phyloP scores from a whole-genome alignment of 371 early-diverging fungal genomes.

The Rhizopus arrhizus region DNA sequence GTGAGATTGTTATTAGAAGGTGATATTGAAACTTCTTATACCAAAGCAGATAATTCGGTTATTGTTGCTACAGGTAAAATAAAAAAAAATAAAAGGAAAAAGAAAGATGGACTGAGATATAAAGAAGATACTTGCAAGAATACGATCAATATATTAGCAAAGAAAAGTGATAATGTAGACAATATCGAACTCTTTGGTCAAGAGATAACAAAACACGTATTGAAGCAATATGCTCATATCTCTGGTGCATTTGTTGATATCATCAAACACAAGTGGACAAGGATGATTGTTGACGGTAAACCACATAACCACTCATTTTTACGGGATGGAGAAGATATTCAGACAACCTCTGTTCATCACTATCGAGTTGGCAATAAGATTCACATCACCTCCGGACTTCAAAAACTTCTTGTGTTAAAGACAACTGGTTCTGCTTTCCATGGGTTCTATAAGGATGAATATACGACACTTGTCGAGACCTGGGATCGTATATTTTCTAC shows the following conservation, averaged over 20 bases:
- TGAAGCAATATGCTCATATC: constrained; percentile 74
- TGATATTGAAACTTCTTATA: constrained; percentile 76
- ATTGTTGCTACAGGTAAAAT: constrained; percentile 52
- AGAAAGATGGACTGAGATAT: constrained; percentile 4
- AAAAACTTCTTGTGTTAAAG: constrained; percentile 71
- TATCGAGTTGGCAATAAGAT: constrained; percentile 57
- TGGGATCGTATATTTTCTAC: constrained; percentile 86
- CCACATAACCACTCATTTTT: constrained; percentile 80
- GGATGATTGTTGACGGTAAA: constrained; percentile 69
- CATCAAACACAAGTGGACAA: constrained; percentile 77
- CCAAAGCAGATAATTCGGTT: constrained; percentile 77
- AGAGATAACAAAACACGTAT: constrained; percentile 71
- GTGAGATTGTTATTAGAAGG: constrained; percentile 75
- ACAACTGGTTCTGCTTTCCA: constrained; percentile 85
- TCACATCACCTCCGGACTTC: constrained; percentile 62
- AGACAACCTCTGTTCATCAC: constrained; percentile 62
- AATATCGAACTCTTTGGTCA: constrained; percentile 76
- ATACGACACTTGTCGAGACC: constrained; percentile 74
- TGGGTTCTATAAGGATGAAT: constrained; percentile 75
- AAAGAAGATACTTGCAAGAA: constrained; percentile 76
- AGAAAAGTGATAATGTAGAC: constrained; percentile 69
- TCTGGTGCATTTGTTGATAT: constrained; percentile 72
- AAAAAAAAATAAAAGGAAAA: neutral
- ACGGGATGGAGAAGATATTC: constrained; percentile 78
- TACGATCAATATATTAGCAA: constrained; percentile 79